Evolutionary conservation across 2,329 filamentous ascomycete species (phyloP), one percentile per base, ranked within the genome.

Genomic region (Fusarium tjaetaba): DNA sequence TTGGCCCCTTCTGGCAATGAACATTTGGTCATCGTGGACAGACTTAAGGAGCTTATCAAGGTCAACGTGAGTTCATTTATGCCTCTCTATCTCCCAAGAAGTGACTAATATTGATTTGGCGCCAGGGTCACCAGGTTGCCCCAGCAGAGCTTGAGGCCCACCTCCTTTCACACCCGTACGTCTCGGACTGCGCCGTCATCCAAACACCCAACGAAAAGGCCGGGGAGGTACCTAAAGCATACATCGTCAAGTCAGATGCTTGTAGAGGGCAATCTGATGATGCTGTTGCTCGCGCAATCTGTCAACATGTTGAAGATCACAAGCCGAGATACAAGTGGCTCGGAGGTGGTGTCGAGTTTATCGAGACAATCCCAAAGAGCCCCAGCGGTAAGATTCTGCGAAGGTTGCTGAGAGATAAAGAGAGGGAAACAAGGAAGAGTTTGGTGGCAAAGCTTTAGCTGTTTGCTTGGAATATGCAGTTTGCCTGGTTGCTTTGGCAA

Each of bases 191-290:
- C 5, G 48, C 28, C 0, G 48, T 51, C 11, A 51, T 51, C 48
- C 22, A 51, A 34, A 34, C 22, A 14, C 30, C 48, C 5, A 34
- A 51, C 15, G 30, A 51, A 5, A 32, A 24, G 3, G 30, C 48
- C 8, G 22, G 48, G 0, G 48, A 51, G 2, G 30, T 51, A 0
- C 48, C 48, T 3, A 51, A 51, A 0, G 48, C 48, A 20, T 51
- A 24, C 4, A 14, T 51, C 0, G 30, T 34, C 30, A 51, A 34
- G 2, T 51, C 48, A 0, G 22, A 34, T 14, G 48, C 5, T 4
- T 34, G 48, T 24, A 4, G 16, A 0, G 22, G 5, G 34, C 3
- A 34, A 7, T 1, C 16, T 0, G 48, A 51, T 5, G 22, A 20
- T 18, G 11, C 6, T 18, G 8, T 34, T 14, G 0, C 16, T 34